Evolutionary conservation across 202 grass and related monocot genomes (phyloP).

Genomic region (Zizania palustris): DNA sequence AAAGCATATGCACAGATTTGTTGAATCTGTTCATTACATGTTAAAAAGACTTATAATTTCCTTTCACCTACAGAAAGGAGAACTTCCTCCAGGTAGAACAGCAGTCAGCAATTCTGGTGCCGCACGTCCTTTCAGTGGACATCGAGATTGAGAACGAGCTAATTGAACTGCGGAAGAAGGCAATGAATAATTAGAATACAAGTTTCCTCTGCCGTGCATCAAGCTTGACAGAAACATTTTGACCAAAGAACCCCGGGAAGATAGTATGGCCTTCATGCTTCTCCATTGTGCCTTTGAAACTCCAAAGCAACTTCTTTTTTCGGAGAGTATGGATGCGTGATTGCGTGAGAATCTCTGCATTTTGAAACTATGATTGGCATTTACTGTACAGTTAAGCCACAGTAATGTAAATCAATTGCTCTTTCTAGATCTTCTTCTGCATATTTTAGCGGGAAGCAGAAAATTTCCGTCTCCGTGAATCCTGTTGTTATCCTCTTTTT

Average conservation of each 20-base stretch:
- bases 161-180: slow-evolving; percentile 87
- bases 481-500: neutral
- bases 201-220: neutral
- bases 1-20: neutral
- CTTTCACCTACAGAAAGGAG: slow-evolving; percentile 66
- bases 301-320: neutral
- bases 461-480: slow-evolving; percentile 22
- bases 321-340: slow-evolving; percentile 17
- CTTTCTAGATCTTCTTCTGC: slow-evolving; percentile 19
- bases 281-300: slow-evolving; percentile 19
- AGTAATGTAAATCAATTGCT: slow-evolving; percentile 39
- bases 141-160: slow-evolving; percentile 87
- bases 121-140: slow-evolving; percentile 60
- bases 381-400: slow-evolving; percentile 54
- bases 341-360: neutral
- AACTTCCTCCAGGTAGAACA: slow-evolving; percentile 74
- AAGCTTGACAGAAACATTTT: neutral
- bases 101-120: slow-evolving; percentile 46
- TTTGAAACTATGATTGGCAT: slow-evolving; percentile 7
- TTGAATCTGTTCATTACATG: neutral
- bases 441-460: neutral
- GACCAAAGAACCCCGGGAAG: slow-evolving; percentile 25
- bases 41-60: neutral
- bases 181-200: slow-evolving; percentile 67
- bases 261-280: slow-evolving; percentile 37